These are phyloP conservation scores for Ophiostoma ulmi DNA, from an alignment of 2,329 filamentous ascomycete species.

Conservation along the genomic window DNA sequence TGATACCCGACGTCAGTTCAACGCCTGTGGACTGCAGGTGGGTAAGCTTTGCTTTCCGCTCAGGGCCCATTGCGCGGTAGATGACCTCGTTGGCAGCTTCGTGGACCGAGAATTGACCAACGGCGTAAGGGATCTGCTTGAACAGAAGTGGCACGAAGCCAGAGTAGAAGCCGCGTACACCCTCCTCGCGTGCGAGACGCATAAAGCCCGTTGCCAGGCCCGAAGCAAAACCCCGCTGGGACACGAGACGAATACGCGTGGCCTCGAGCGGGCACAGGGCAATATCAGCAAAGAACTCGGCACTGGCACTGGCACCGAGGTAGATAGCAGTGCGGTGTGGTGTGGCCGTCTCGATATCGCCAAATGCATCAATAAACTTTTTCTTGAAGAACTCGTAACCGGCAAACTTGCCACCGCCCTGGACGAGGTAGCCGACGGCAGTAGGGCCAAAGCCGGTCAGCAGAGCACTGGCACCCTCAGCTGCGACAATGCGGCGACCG, in stretches of 20 bases:
- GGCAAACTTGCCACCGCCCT: conserved; percentile 86
- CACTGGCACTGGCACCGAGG: conserved; percentile 63
- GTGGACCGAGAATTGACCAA: conserved; percentile 91
- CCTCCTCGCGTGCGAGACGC: conserved; percentile 71
- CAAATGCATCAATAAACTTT: conserved; percentile 67
- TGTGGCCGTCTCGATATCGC: conserved; percentile 44
- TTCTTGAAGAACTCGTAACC: conserved; percentile 96
- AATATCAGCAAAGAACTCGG: conserved; percentile 70
- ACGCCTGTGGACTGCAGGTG: conserved; percentile 70
- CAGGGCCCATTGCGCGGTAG: conserved; percentile 62
- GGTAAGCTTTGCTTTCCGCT: conserved; percentile 62
- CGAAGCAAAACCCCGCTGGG: conserved; percentile 69
- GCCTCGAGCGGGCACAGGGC: conserved; percentile 88
- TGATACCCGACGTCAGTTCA: conserved; percentile 79
- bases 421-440: conserved; percentile 80
- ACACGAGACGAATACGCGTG: conserved; percentile 71
- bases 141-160: conserved; percentile 82
- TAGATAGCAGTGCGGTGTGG: conserved; percentile 56
- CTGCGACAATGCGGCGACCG: conserved; percentile 69
- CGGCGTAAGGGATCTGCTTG: conserved; percentile 89
- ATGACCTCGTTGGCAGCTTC: conserved; percentile 78
- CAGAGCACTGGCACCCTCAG: conserved; percentile 73
- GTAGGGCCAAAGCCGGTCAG: conserved; percentile 82
- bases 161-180: conserved; percentile 80
- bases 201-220: conserved; percentile 67